Base-by-base conservation (phyloP, 306 rosid genomes). In the Sphenostylis stenocarpa region DNA sequence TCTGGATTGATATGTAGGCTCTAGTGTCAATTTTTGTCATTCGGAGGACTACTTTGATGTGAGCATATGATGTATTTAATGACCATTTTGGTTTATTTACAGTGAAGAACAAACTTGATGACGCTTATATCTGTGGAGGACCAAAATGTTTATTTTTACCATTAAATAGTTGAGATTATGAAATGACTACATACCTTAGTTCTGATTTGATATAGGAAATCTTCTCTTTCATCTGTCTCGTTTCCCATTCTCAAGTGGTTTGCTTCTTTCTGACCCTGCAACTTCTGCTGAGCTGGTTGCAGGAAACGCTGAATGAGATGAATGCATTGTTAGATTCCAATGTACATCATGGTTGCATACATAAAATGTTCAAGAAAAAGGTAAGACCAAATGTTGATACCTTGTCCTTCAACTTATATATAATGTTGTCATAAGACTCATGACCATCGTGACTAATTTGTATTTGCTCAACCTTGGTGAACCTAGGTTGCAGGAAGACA, bases 161-260 rank as follows among this genome's bases (percentile, higher is more conserved):
- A 6, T 9, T 11, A n/a, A 55, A 44, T 21, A 28, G 4, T 13
- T 28, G 60, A 26, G 56, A 75, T 65, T 4, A 49, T 58, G 43
- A 21, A 70, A 55, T 20, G 65, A 63, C 2, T 23, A 74, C 93
- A 77, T 70, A 90, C 97, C 86, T 89, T 90, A 55, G 86, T 51
- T 87, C 94, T 87, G 86, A 95, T 92, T 82, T 92, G 97, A 41
- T 88, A 87, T 43, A 95, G 86, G 77, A 95, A 95, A 82, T 92
- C 97, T 64, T 88, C 97, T 61, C 85, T 87, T 57, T 91, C 96
- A 43, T 88, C 91, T 38, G 72, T 65, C 49, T 75, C 91, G 63
- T 77, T 75, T 51, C 78, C 84, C 77, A 80, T 82, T 76, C 67
- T 67, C 74, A 77, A 77, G 41, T 80, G 87, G 78, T 86, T 82